Evolutionary conservation across 2,329 filamentous ascomycete species (phyloP), one percentile per base, ranked within the genome.

Genomic region (Periconia digitata): DNA sequence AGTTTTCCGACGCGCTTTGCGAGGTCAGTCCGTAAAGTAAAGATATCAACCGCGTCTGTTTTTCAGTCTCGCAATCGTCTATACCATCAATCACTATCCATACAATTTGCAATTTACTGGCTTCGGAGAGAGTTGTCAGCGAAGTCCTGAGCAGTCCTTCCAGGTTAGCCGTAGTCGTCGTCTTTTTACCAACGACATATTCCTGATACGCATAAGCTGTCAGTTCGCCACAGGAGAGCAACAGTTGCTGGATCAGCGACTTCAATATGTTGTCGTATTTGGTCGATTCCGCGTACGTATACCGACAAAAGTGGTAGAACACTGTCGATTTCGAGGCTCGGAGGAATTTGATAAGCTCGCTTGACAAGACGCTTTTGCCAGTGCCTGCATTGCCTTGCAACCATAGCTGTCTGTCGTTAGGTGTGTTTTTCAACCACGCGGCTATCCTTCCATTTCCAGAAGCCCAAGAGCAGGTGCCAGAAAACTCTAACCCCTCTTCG

Each of bases 61-160:
- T 53, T 10, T 46, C 42, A 12, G 43, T 20, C 15, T 55, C 48
- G 27, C 53, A 63, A 51, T 69, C 65, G 22, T 69, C 62, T 7
- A 66, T 20, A 2, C 65, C 62, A 45, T 69, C 65, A 20, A 69
- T 29, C 10, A 68, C 44, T 7, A 69, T 52, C 34, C 57, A 61
- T 8, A 58, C 24, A 12, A 51, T 51, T 7, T 48, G 24, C 1
- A 18, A 37, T 12, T 48, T 13, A 8, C 46, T 29, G 12, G 53
- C 49, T 12, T 45, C 44, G 2, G 47, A 24, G 2, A 54, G 34
- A 5, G 47, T 32, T 6, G 39, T 16, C 17, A 62, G 41, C 6
- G 62, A 35, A 8, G 22, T 52, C 29, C 47, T 29, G 3, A 66
- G 15, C 13, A 69, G 47, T n/a, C 49, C 44, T 50, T 53, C 56